Evolutionary conservation across 2,329 filamentous ascomycete genomes (phyloP).

Genomic region (Purpureocillium lavendulum): DNA sequence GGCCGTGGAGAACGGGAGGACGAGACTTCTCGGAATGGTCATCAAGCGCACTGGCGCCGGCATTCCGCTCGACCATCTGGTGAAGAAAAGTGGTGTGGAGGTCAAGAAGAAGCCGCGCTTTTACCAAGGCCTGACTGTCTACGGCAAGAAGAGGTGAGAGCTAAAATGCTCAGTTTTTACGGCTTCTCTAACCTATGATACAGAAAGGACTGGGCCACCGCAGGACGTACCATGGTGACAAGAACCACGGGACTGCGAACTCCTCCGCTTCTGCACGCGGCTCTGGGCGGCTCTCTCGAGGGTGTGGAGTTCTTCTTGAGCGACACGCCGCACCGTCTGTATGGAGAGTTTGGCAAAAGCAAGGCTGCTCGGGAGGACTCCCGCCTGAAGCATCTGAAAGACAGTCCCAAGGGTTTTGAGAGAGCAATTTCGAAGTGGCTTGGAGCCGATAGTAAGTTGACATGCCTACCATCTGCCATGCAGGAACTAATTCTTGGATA

Average conservation of each 20-base stretch:
- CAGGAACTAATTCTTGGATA: constrained; percentile 18
- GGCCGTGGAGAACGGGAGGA: constrained; percentile 40
- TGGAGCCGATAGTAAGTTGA: constrained; percentile 44
- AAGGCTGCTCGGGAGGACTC: constrained; percentile 52
- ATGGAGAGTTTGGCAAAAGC: constrained; percentile 57
- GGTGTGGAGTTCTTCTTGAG: constrained; percentile 71
- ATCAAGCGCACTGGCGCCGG: constrained; percentile 61
- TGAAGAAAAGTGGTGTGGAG: constrained; percentile 57
- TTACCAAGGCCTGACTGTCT: constrained; percentile 71
- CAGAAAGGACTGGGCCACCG: constrained; percentile 62
- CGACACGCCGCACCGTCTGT: constrained; percentile 58
- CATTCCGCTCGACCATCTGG: constrained; percentile 58
- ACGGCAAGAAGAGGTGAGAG: constrained; percentile 56
- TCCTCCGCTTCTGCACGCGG: constrained; percentile 55
- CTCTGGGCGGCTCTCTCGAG: constrained; percentile 49
- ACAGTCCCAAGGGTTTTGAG: constrained; percentile 55
- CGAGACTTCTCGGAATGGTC: constrained; percentile 51
- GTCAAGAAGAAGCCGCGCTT: constrained; percentile 56
- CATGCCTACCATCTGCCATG: not conserved
- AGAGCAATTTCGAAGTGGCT: constrained; percentile 56
- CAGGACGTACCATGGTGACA: constrained; percentile 39
- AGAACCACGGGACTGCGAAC: constrained; percentile 31
- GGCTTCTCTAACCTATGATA: constrained; percentile 8
- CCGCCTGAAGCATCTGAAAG: constrained; percentile 51
- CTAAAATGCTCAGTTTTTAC: not conserved